These are phyloP conservation scores for Trichoderma koningiopsis DNA, from an alignment of 2,329 filamentous ascomycete genomes.

Conservation along the genomic window DNA sequence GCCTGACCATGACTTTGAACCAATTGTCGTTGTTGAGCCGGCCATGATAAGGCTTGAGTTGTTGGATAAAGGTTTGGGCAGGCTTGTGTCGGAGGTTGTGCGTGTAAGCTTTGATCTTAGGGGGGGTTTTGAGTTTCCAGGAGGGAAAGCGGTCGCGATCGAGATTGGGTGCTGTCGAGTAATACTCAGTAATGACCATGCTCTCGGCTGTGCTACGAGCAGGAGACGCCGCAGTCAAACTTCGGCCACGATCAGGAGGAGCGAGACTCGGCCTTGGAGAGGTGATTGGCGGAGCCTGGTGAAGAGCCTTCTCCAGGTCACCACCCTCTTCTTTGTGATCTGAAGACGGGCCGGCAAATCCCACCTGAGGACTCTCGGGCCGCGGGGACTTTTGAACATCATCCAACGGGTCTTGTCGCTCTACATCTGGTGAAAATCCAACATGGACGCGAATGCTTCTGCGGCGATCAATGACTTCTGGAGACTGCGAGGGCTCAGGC, in stretches of 20 bases:
- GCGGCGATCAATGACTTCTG: slow-evolving; percentile 30
- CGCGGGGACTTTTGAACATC: neutral
- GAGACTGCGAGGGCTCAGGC: slow-evolving; percentile 27
- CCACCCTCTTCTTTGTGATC: neutral
- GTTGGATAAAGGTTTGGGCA: slow-evolving; percentile 70
- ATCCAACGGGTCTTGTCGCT: neutral
- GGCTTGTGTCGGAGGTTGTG: slow-evolving; percentile 67
- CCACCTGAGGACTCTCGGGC: neutral
- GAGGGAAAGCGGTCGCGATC: slow-evolving; percentile 49
- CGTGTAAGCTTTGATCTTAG: slow-evolving; percentile 62
- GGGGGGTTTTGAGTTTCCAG: slow-evolving; percentile 39
- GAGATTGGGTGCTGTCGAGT: slow-evolving; percentile 37
- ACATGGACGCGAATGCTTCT: slow-evolving; percentile 38
- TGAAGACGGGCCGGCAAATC: neutral
- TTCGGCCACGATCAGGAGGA: slow-evolving; percentile 11
- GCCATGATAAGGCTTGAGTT: slow-evolving; percentile 76
- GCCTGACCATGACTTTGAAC: slow-evolving; percentile 74
- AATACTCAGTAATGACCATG: slow-evolving; percentile 31
- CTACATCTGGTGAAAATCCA: slow-evolving; percentile 34
- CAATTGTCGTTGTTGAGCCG: slow-evolving; percentile 77
- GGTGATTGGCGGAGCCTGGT: neutral
- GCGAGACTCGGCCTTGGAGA: slow-evolving; percentile 10
- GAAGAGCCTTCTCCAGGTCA: neutral
- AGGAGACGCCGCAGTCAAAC: slow-evolving; percentile 3
- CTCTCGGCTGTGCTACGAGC: slow-evolving; percentile 27